phyloP scores from a whole-genome alignment of 2,329 filamentous ascomycete genomes.

The Intubia oerlemansii region DNA sequence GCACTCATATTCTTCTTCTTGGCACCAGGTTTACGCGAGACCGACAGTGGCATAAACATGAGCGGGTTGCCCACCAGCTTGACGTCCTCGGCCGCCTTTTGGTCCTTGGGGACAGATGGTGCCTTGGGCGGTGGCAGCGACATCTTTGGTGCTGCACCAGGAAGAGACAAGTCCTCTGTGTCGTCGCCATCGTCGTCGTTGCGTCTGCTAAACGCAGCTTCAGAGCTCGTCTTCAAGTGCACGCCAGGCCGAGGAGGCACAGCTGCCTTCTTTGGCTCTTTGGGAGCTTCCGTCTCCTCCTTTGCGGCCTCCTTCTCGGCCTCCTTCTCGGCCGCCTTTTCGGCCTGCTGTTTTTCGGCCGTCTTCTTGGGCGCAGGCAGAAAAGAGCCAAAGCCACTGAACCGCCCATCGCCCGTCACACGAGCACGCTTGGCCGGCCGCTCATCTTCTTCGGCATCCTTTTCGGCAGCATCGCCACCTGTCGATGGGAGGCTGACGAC shows the following conservation, averaged over 20 bases:
- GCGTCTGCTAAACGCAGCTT: conserved; percentile 53
- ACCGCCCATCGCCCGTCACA: conserved; percentile 29
- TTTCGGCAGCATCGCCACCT: conserved; percentile 13
- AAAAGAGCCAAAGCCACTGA: conserved; percentile 69
- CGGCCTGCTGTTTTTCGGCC: conserved; percentile 9
- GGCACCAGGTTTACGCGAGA: conserved; percentile 52
- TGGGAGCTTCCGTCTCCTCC: too few species aligned
- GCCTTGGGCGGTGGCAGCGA: conserved; percentile 19
- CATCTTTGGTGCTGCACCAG: conserved; percentile 2
- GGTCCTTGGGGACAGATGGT: conserved; percentile 30
- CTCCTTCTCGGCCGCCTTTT: too few species aligned
- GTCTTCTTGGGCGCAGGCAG: conserved; percentile 62
- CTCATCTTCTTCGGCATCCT: conserved; percentile 16
- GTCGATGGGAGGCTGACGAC: conserved; percentile 50
- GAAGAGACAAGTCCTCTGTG: too few species aligned
- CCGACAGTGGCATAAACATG: conserved; percentile 78
- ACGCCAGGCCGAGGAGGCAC: conserved; percentile 19
- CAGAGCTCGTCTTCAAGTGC: conserved; percentile 65
- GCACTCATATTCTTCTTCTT: conserved; percentile 31
- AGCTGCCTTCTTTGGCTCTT: too few species aligned
- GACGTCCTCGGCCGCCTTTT: conserved; percentile 39
- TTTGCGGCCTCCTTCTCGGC: too few species aligned
- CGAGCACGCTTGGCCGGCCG: conserved; percentile 54
- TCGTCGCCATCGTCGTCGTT: conserved; percentile 13
- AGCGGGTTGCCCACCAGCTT: conserved; percentile 58